Evolutionary conservation across 441 rosid genomes (phyloP), one percentile per base, ranked within the genome.

Genomic region (Populus hybrid): DNA sequence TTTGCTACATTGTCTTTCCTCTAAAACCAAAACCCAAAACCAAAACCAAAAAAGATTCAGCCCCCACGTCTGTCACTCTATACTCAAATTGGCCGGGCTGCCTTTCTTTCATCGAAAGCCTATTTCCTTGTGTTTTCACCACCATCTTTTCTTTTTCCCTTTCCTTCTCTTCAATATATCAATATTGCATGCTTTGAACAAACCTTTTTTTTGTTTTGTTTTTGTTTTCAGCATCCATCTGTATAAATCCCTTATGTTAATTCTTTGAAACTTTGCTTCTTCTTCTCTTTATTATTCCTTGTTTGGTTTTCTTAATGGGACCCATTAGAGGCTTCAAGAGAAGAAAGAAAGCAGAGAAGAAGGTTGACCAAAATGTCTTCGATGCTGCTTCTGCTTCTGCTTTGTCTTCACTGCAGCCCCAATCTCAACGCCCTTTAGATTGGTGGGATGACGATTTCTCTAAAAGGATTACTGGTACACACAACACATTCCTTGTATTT

Each of bases 361-460:
- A 86, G 72, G 91, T 85, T 90, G 93, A 91, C 90, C 91, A 82
- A 66, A 87, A 84, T 82, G 87, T 79, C 78, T 76, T 84, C 70
- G 83, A 82, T 80, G 76, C 90, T 76, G 84, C 84, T 59, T 71
- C 79, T 29, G 59, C 85, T 45, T 18, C 75, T 77, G 75, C 81
- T 75, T 28, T 84, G 29, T 68, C 80, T 69, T 65, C 85, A 31
- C 68, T 71, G 70, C 64, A 61, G 74, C 71, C 82, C 72, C 83
- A 85, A 36, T 83, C 84, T 71, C 71, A 75, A 11, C 86, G 66
- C 65, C 82, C 88, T 7, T 38, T 80, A 69, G 92, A 92, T 84
- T 91, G 97, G 95, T 92, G 93, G 94, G 91, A 89, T 74, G 88
- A 84, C 74, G 87, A 83, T 28, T 92, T 91, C 85, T 91, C 95